Evolutionary conservation across 225 moss, liverwort and hornwort genomes (phyloP), one percentile per base, ranked within the genome.

Genomic region (Sphagnum tenellum): DNA sequence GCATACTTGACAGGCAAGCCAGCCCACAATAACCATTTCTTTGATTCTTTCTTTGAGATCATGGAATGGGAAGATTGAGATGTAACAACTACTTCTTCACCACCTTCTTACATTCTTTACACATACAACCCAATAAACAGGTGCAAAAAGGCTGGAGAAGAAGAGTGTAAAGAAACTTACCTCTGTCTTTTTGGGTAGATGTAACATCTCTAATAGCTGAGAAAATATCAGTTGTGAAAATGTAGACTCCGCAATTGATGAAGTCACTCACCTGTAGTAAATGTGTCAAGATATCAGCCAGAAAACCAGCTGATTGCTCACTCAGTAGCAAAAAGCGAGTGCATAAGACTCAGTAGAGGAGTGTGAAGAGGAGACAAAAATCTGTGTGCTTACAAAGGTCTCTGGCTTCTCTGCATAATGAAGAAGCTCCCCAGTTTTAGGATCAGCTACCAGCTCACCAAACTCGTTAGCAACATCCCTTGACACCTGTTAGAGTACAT

Each of bases 391-490:
- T 87, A 94, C 96, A 73, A 92, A 92, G 44, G 96, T 98, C 80
- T 92, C 92, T 70, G 96, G 96, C 75, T 98, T 92, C 78, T 92
- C 96, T 65, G 96, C 87, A 67, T 92, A 98, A 48, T 92, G 96
- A 69, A 92, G 90, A 45, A 98, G 88, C 80, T 98, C 92, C 74
- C 90, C 88, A 50, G 76, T 84, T 47, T 74, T 50, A 51, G 87
- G 9, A 83, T 92, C 96, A 48, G 90, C 90, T 67, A 98, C 96
- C 59, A 98, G 81, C 80, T 98, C 96, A 74, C 96, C 96, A 79
- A 87, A 98, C 70, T 98, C 92, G 75, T 89, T 90, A 12, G 96
- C 96, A 49, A 87, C 57, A 62, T 98, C 96, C 68, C 84, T 80
- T 69, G 96, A 98, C 54, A 98, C 96, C 94, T 94, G 75, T 67